Evolutionary conservation across 495 filamentous ascomycete genomes (phyloP), one percentile per base, ranked within the genome.

Genomic region (Penicillium subrubescens): DNA sequence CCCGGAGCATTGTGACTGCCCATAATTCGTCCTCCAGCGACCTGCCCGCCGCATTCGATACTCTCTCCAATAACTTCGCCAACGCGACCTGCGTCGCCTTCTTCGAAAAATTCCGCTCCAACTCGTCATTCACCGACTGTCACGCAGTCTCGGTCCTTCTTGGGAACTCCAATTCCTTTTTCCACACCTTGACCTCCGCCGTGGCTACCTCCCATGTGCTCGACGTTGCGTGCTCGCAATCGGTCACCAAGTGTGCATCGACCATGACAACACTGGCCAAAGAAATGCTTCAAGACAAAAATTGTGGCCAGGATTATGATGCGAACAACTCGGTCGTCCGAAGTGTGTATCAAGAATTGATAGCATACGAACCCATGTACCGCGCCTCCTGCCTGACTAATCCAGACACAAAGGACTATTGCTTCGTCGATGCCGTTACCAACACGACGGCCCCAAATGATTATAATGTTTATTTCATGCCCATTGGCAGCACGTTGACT

Each of bases 381-480:
- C 81, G 81, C n/a, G 91, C 92, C 0, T 87, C 86, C 7, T 99
- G 95, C 73, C 79, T 94, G 35, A 87, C 91, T 67, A 75, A 75
- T 59, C 67, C 75, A 2, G 53, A 69, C 46, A 80, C 77, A 0
- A 37, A 69, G 6, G 62, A 81, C 55, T 86, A 82, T 62, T 86
- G 89, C 77, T 97, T 93, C 72, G 92, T 92, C 61, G 90, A 92
- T 68, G 92, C 93, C 27, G 86, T 92, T 62, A 93, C 89, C 11
- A 97, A 97, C 73, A 68, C 70, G 19, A 82, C 86, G 11, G 89
- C 86, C 29, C 79, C 88, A 0, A 83, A 84, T 29, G 88, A 92
- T 72, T 82, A 87, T 39, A 91, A 93, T 63, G 79, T 94, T 19
- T 99, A 97, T 79, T 92, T 88, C 67, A 79, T 98, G 1, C 90